phyloP scores from a whole-genome alignment of 768 basidiomycete species.

The Hebeloma cylindrosporum region DNA sequence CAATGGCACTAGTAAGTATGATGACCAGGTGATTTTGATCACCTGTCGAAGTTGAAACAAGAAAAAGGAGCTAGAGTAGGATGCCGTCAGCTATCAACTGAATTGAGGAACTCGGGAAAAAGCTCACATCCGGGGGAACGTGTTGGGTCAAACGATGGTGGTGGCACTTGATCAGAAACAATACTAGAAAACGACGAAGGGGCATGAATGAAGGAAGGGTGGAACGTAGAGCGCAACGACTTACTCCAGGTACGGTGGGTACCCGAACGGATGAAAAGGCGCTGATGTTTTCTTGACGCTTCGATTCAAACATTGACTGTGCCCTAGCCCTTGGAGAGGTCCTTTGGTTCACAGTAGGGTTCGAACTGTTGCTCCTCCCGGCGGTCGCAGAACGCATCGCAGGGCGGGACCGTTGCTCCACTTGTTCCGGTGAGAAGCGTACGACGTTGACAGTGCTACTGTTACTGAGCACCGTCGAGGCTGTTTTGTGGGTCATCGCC shows the following conservation, averaged over 20 bases:
- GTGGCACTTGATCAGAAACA: conserved; percentile 3
- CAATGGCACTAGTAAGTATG: no score
- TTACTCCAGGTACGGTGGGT: conserved; percentile 5
- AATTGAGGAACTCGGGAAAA: no score
- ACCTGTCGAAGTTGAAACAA: no score
- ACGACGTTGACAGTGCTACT: conserved; percentile 11
- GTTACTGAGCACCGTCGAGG: conserved; percentile 1
- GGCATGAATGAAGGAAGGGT: not conserved
- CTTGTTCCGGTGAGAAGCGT: conserved; percentile 1
- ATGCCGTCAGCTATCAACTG: no score
- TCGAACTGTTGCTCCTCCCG: no score
- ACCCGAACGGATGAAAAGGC: conserved; percentile 1
- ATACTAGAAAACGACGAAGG: not conserved
- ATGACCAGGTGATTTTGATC: no score
- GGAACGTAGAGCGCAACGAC: not conserved
- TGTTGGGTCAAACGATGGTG: no score
- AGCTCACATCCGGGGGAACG: no score
- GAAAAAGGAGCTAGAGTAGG: no score
- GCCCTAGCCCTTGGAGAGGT: not conserved
- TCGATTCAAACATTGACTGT: not conserved
- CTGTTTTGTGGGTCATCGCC: not conserved
- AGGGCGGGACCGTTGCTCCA: no score
- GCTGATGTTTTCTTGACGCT: not conserved
- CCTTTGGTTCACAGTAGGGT: no score
- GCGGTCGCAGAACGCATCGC: no score